Evolutionary conservation across 202 grass and related monocot genomes (phyloP), one percentile per base, ranked within the genome.

Genomic region (Carex sylvatica): DNA sequence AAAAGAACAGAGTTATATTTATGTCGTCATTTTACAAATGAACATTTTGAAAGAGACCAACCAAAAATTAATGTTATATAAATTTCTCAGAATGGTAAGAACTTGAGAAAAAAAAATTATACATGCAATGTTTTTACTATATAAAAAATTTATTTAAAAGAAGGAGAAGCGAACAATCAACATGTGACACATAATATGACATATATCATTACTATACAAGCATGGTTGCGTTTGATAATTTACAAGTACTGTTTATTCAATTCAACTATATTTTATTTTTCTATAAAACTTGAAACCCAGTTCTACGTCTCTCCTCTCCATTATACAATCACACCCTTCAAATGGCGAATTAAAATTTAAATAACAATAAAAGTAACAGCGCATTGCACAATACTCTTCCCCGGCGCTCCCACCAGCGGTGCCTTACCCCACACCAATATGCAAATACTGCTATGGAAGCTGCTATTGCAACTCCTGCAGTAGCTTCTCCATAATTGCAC

Each of bases 401-500:
- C 84, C n/a, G n/a, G n/a, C n/a, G n/a, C n/a, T n/a, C n/a, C n/a
- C 86, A 95, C 22, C 90, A 82, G 35, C 76, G 86, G 66, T 86
- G 87, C 61, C 84, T 89, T 87, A 84, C 65, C 44, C 91, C 91
- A 5, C 91, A 93, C 95, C 95, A 98, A 74, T 93, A 98, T 61
- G 87, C 91, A 74, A 95, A 86, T 15, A 71, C 89, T 9, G 91
- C 84, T 30, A 95, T 88, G 0, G 88, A 90, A 42, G 80, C 82
- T 59, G 31, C 92, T 7, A 59, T 90, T 19, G 56, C 73, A 22
- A 91, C 87, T 82, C 87, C 95, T 52, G 92, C 10, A 80, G 56
- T 75, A 79, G 86, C 53, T 84, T 93, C 63, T 93, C 82, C 53
- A 83, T 63, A 28, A 28, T 28, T 28, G 28, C 28, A 26, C 26